Percentiles rank a stretch among this genome's conserved stretches.
Conservation (phyloP, 108 stramenopile species). For the Fragilariopsis cylindrus region DNA sequence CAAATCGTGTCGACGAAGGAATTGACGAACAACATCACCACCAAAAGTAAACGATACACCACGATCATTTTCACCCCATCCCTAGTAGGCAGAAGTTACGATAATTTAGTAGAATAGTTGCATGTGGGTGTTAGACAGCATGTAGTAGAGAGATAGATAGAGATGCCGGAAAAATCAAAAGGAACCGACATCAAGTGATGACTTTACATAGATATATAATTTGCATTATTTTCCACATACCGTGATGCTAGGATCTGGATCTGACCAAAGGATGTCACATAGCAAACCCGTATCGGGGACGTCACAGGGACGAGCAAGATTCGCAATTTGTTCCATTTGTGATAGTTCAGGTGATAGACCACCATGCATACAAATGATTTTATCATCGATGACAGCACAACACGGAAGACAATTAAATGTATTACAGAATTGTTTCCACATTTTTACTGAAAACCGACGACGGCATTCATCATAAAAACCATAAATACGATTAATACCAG, state of each 20-base stretch:
- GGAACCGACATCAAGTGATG: not conserved
- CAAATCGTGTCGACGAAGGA: slow-evolving; percentile 97
- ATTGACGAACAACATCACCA: slow-evolving; percentile 97
- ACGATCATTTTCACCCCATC: slow-evolving; percentile 99
- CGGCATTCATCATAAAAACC: slow-evolving; percentile 99
- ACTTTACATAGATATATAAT: too few species aligned
- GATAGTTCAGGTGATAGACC: slow-evolving; percentile 95
- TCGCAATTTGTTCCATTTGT: slow-evolving; percentile 96
- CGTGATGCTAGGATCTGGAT: slow-evolving; percentile 95
- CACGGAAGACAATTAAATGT: slow-evolving; percentile 99
- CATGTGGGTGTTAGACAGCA: not conserved
- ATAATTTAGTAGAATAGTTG: not conserved
- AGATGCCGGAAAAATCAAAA: slow-evolving; percentile 9
- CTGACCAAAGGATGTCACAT: slow-evolving; percentile 99
- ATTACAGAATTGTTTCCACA: slow-evolving; percentile 99
- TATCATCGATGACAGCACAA: slow-evolving; percentile 98
- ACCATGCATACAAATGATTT: slow-evolving; percentile 99
- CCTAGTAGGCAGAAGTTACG: slow-evolving; percentile 35
- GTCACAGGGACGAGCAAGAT: slow-evolving; percentile 96
- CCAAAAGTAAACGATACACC: slow-evolving; percentile 99
- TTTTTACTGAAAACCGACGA: slow-evolving; percentile 97
- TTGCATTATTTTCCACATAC: slow-evolving; percentile 42
- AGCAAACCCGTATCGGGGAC: slow-evolving; percentile 98
- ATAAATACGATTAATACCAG: slow-evolving; percentile 99
- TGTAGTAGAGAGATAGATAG: not conserved